These are phyloP conservation scores for Ramichloridium luteum DNA, from an alignment of 2,329 filamentous ascomycete species.

Conservation along the genomic window DNA sequence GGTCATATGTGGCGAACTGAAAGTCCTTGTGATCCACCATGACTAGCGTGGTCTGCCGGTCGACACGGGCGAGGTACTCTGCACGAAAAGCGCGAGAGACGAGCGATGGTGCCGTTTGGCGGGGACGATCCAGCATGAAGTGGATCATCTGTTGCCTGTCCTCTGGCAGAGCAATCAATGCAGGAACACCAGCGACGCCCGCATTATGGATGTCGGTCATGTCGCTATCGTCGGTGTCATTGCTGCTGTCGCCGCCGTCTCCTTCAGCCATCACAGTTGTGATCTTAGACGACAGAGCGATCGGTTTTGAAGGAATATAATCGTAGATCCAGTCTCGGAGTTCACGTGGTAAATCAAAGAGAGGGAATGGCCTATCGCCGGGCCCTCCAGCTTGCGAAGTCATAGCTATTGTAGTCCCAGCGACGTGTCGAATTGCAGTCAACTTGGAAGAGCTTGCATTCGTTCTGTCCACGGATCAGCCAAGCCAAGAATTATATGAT, in stretches of 20 bases:
- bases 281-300: not conserved
- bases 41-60: not conserved
- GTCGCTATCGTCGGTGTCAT: no score
- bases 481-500: no score
- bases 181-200: no score
- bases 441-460: no score
- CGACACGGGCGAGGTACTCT: not conserved
- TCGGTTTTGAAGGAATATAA: not conserved
- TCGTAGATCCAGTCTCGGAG: constrained; percentile 2
- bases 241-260: no score
- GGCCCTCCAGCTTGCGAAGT: no score
- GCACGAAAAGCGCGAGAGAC: not conserved
- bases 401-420: no score
- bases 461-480: no score
- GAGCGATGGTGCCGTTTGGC: not conserved
- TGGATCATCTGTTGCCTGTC: no score
- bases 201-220: no score
- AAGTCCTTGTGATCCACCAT: not conserved
- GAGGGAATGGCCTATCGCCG: constrained; percentile 1
- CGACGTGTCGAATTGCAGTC: no score
- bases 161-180: no score
- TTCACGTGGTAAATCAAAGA: constrained; percentile 2
- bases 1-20: not conserved
- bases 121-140: not conserved
- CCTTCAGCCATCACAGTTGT: not conserved